Evolutionary conservation across 345 rosid genomes (phyloP).

Genomic region (Citrus australasica): DNA sequence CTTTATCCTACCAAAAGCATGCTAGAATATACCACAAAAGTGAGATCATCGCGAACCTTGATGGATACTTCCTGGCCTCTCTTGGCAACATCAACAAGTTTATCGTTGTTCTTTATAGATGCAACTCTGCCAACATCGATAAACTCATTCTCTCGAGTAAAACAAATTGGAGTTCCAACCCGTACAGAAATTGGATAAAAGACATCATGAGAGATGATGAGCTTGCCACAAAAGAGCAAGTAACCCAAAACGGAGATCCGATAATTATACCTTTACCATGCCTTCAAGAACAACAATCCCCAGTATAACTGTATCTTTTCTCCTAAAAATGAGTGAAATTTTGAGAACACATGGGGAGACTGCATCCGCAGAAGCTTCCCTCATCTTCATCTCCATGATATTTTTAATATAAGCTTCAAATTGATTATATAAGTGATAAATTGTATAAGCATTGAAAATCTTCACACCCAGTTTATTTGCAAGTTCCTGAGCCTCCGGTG

Average conservation of each 20-base stretch:
- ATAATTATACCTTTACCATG: constrained; percentile 55
- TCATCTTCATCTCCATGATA: constrained; percentile 85
- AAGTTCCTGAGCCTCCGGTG: constrained; percentile 86
- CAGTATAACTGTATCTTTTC: constrained; percentile 79
- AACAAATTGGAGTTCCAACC: constrained; percentile 90
- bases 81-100: constrained; percentile 74
- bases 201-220: background rate
- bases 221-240: no score
- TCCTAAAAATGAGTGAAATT: constrained; percentile 78
- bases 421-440: constrained; percentile 86
- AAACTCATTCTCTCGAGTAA: constrained; percentile 58
- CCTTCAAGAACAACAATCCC: constrained; percentile 86
- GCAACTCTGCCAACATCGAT: constrained; percentile 86
- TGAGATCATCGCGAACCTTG: background rate
- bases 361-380: constrained; percentile 84
- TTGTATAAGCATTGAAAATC: constrained; percentile 86
- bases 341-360: constrained; percentile 86
- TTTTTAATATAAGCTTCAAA: constrained; percentile 76
- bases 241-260: no score
- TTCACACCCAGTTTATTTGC: constrained; percentile 84
- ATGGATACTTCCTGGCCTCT: constrained; percentile 79
- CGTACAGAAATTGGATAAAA: constrained; percentile 19
- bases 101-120: constrained; percentile 70
- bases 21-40: background rate
- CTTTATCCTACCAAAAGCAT: background rate